A percentile compares a stretch with the other conserved stretches of the same genome.
phyloP scores from a whole-genome alignment of 1,284 basidiomycete species.

The Mixia osmundae region DNA sequence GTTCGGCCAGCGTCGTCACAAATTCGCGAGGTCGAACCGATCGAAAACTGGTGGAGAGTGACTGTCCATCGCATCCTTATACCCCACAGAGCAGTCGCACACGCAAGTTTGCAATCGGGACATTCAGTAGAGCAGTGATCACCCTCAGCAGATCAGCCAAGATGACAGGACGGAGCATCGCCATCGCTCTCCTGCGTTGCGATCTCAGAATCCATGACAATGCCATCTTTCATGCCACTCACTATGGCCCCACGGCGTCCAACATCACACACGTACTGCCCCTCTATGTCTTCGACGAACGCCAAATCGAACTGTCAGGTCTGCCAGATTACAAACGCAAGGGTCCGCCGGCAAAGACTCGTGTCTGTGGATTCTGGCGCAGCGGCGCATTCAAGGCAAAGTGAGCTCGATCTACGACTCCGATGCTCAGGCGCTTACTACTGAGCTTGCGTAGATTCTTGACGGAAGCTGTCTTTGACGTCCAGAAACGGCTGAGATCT shows the following conservation, averaged over 20 bases:
- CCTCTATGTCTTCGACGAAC: constrained; percentile 31
- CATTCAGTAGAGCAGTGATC: no score
- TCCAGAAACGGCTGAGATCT: constrained; percentile 24
- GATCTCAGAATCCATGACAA: constrained; percentile 26
- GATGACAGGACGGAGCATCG: no score
- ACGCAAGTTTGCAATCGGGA: no score
- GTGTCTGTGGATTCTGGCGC: constrained; percentile 28
- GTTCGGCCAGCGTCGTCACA: no score
- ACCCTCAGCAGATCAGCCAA: not conserved
- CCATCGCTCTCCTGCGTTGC: constrained; percentile 17
- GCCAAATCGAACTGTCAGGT: constrained; percentile 28
- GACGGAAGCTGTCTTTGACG: constrained; percentile 28
- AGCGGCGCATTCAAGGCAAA: constrained; percentile 24
- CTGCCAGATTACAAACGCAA: constrained; percentile 24
- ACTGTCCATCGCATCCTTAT: no score
- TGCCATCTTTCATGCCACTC: constrained; percentile 26
- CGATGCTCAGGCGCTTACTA: not conserved
- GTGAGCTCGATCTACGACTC: constrained; percentile 10
- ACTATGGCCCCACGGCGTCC: constrained; percentile 13
- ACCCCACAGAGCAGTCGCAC: no score
- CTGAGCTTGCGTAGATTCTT: constrained; percentile 22
- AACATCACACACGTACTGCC: constrained; percentile 28
- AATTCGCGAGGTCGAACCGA: no score
- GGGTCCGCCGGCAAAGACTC: constrained; percentile 21
- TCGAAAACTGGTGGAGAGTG: no score